Conservation (phyloP, 106 monocot genomes). For the Iris macrosiphon region DNA sequence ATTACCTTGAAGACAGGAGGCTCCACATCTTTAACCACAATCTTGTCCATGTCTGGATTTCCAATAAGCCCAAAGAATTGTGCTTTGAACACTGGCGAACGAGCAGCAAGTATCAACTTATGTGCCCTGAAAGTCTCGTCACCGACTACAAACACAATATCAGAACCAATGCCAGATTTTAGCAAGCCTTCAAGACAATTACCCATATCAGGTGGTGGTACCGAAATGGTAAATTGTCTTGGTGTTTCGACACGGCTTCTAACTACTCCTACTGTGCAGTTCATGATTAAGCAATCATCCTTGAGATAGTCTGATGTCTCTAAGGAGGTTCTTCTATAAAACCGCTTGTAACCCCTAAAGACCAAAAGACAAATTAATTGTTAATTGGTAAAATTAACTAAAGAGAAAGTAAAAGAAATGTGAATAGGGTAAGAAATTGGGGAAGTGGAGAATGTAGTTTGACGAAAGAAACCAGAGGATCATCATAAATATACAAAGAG, state of each 20-base stretch:
- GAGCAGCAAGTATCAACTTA: slow-evolving; percentile 43
- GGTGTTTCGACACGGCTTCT: slow-evolving; percentile 28
- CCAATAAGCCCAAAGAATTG: slow-evolving; percentile 45
- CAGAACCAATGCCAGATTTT: slow-evolving; percentile 22
- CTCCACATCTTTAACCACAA: slow-evolving; percentile 38
- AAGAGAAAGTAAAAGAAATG: background rate
- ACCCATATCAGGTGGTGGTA: slow-evolving; percentile 37
- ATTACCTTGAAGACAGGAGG: slow-evolving; percentile 49
- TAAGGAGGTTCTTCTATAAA: slow-evolving; percentile 35
- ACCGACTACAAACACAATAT: slow-evolving; percentile 35
- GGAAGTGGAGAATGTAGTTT: no score
- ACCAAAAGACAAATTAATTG: background rate
- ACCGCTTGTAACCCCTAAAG: slow-evolving; percentile 51
- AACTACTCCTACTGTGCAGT: slow-evolving; percentile 53
- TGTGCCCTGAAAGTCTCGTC: slow-evolving; percentile 35
- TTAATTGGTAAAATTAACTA: background rate
- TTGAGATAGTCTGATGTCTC: slow-evolving; percentile 47
- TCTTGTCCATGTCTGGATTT: slow-evolving; percentile 21
- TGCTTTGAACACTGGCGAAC: slow-evolving; percentile 46
- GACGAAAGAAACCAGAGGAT: no score
- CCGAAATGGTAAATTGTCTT: slow-evolving; percentile 13
- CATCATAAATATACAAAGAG: no score
- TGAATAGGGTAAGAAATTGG: no score
- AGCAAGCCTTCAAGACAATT: slow-evolving; percentile 14
- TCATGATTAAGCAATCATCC: slow-evolving; percentile 33